These are phyloP conservation scores for Lathyrus aphaca DNA, from an alignment of 306 rosid genomes.

Conservation along the genomic window DNA sequence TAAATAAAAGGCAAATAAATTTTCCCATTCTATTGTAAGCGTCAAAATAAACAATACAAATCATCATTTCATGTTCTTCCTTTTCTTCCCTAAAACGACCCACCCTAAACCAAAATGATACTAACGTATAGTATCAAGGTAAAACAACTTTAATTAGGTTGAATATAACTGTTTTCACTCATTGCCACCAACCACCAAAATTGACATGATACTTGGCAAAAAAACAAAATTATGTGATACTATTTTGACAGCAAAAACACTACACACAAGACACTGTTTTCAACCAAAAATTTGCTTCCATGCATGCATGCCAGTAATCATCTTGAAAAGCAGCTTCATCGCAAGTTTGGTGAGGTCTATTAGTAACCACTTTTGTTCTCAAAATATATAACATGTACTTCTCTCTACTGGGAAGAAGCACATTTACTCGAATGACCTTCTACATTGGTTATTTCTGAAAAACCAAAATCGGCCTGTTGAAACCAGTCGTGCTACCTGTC, in stretches of 20 bases:
- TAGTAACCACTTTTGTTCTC: constrained; percentile 16
- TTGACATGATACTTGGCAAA: not conserved
- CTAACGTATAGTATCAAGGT: constrained; percentile 15
- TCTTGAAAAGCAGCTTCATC: not conserved
- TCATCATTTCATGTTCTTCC: not conserved
- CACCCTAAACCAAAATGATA: not conserved
- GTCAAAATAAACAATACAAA: not conserved
- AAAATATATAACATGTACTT: constrained; percentile 15
- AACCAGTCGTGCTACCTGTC: constrained; percentile 70
- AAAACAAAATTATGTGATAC: not conserved
- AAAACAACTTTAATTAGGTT: constrained; percentile 11
- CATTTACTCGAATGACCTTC: constrained; percentile 17
- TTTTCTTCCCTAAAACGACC: not conserved
- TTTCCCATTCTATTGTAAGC: not conserved
- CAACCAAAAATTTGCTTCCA: constrained; percentile 19
- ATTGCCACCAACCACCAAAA: not conserved
- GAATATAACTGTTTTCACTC: not conserved
- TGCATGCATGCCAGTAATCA: constrained; percentile 4
- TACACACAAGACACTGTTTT: constrained; percentile 14
- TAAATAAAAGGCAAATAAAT: not conserved
- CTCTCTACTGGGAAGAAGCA: not conserved
- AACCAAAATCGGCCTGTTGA: constrained; percentile 81
- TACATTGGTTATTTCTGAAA: constrained; percentile 57
- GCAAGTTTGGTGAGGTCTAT: constrained; percentile 14
- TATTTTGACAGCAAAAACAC: not conserved